Evolutionary conservation across 73 alveolate species (phyloP).

Genomic region (Paramecium sexaurelia): DNA sequence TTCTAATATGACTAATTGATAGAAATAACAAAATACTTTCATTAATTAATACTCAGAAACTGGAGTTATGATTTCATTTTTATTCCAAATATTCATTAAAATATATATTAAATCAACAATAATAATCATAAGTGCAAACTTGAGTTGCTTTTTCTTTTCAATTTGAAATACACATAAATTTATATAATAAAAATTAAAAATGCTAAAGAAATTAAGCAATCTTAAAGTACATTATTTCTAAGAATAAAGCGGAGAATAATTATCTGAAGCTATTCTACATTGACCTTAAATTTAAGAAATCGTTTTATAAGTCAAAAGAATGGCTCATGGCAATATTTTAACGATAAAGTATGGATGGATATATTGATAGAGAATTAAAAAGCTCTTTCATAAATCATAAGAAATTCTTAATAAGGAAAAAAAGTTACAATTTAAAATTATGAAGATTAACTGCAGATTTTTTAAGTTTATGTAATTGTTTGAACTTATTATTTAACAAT

Average conservation of each 20-base stretch:
- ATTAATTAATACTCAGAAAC: background rate
- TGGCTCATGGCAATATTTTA: background rate
- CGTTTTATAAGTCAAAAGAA: background rate
- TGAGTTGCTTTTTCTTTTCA: too few relatives aligned
- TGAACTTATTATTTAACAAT: too few relatives aligned
- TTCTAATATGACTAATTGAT: background rate
- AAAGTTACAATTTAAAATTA: constrained; percentile 56
- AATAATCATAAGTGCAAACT: background rate
- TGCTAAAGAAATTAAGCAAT: background rate
- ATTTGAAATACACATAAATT: too few relatives aligned
- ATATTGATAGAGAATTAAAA: background rate
- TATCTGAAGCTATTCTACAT: constrained; percentile 11
- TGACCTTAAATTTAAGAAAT: background rate
- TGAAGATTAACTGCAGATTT: background rate
- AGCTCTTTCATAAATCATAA: constrained; percentile 56
- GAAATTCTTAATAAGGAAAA: constrained; percentile 70
- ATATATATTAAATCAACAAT: background rate
- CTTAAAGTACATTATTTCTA: background rate
- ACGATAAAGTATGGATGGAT: constrained; percentile 74
- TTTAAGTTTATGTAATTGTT: constrained; percentile 56
- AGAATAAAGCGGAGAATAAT: background rate
- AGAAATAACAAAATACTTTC: background rate
- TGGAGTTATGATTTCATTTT: constrained; percentile 26
- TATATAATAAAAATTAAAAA: background rate
- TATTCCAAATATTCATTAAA: background rate